Base-by-base conservation (phyloP, 2,329 filamentous ascomycete species). In the Fusarium humuli region DNA sequence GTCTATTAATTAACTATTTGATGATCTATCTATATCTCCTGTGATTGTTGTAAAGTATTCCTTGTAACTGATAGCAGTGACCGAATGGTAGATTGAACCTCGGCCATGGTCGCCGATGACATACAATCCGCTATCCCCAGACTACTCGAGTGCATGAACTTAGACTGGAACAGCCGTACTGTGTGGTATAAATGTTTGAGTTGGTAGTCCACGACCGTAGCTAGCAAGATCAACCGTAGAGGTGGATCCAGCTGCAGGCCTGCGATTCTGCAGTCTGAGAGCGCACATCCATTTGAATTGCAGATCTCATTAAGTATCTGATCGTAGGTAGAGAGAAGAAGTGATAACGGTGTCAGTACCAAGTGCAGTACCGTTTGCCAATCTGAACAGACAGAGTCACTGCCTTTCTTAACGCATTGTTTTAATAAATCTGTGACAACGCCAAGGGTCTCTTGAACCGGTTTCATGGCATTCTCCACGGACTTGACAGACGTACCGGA, bases 111-210 rank as follows among this genome's bases (percentile, higher is more conserved):
- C 10, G 37, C 29, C 0, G 50, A 54, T 5, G 50, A 54, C 50
- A 54, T 54, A 16, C 50, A 54, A 29, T 54, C 50, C 3, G 50
- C 50, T 54, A 54, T 54, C 3, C 50, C 50, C 50, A 54, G 23
- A 23, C 20, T 54, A 20, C 50, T 40, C 2, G 37, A 54, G 12
- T 54, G 37, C 37, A 54, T 54, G 10, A 32, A 54, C 14, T 23
- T 54, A 6, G 50, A 54, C 16, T 54, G 50, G 11, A 54, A 54
- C 6, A 20, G 18, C 10, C 50, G 20, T 8, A 54, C 40, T 4
- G 50, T 44, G 7, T 54, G 40, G 8, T 54, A n/a, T 6, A 54
- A 13, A 20, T 44, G 37, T n/a, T 54, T 54, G 12, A 54, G 27
- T 23, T 54, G 50, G 40, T 54, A 44, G 20, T 54, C 50, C 14